A percentile compares a stretch with the other conserved stretches of the same genome.
These are phyloP conservation scores for Gloeostereum incarnatum DNA, from an alignment of 768 basidiomycete species.

Conservation along the genomic window DNA sequence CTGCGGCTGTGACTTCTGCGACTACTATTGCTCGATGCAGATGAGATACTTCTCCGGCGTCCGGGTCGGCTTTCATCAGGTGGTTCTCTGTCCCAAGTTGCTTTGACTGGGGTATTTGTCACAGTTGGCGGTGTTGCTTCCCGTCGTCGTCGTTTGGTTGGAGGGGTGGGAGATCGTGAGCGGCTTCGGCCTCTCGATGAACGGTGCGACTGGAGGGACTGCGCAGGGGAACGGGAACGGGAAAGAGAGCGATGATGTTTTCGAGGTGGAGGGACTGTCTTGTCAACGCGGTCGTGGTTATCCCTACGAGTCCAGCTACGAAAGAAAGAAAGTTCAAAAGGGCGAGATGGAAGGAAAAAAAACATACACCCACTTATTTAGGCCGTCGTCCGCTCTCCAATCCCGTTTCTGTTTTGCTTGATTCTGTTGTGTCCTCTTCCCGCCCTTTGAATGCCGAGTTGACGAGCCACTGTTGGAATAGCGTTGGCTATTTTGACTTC, in stretches of 20 bases:
- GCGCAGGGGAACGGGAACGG: conserved; percentile 53
- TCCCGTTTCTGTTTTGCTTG: conserved; percentile 30
- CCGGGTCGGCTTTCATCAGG: conserved; percentile 18
- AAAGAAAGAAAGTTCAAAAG: conserved; percentile 7
- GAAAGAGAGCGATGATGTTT: conserved; percentile 41
- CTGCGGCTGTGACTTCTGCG: conserved; percentile 52
- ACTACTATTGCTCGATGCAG: conserved; percentile 44
- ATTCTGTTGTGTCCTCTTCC: conserved; percentile 3
- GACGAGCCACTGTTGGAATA: conserved; percentile 18
- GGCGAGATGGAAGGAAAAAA: conserved; percentile 5
- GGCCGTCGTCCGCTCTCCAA: conserved; percentile 42
- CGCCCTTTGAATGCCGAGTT: not conserved
- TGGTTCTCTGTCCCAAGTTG: conserved; percentile 14
- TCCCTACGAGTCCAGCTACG: conserved; percentile 72
- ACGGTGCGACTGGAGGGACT: conserved; percentile 53
- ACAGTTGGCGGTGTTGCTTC: conserved; percentile 42
- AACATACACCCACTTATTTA: conserved; percentile 57
- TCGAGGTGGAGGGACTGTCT: conserved; percentile 29
- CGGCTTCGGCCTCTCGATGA: conserved; percentile 60
- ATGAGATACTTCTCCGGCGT: conserved; percentile 42
- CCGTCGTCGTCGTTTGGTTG: conserved; percentile 42
- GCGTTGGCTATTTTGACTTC: conserved; percentile 27
- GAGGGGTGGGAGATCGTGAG: conserved; percentile 52
- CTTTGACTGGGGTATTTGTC: conserved; percentile 27
- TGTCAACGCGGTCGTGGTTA: conserved; percentile 26